Base-by-base conservation (phyloP, 306 rosid genomes). In the Prunus davidiana region DNA sequence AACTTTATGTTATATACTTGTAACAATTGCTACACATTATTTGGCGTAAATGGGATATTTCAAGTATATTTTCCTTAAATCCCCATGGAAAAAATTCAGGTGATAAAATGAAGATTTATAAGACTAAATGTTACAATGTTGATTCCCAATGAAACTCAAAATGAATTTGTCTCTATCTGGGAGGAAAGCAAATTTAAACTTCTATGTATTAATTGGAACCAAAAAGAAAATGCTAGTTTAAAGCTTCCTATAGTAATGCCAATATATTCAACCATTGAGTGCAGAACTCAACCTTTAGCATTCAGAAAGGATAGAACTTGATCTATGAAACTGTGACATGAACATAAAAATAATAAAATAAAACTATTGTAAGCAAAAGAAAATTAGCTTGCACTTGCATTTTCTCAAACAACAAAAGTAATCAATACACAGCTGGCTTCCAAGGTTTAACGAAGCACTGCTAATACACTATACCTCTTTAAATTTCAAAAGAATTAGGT, bases 401-500 rank as follows among this genome's bases (percentile, higher is more conserved):
- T 14, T 24, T 2, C 25, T 11, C 41, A 25, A 47, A 16, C 58
- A 73, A 19, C 28, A 61, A 46, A 46, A 4, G 18, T 25, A 7
- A 61, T 30, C 11, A 7, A 45, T 57, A 25, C 61, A 51, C 12
- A 60, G 54, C 41, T 46, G 43, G 19, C 64, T 30, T 25, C 12
- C 13, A 2, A 52, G 62, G 16, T 18, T 51, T 51, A 25, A 70
- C 34, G 12, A 28, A 45, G 69, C 45, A 4, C 6, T 19, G 11
- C 55, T 6, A 43, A 25, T 27, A 62, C 5, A 57, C 18, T 10
- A 8, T 87, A 94, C 98, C 97, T 94, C 98, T 57, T 82, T 84
- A 78, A 94, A 94, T 86, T 92, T 94, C 81, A 94, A 69, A 27
- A 94, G 93, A 81, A 94, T 87, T 63, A 94, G 80, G 83, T 91